Evolutionary conservation across 495 filamentous ascomycete genomes (phyloP).

Genomic region (Aspergillus incahuasiensis): DNA sequence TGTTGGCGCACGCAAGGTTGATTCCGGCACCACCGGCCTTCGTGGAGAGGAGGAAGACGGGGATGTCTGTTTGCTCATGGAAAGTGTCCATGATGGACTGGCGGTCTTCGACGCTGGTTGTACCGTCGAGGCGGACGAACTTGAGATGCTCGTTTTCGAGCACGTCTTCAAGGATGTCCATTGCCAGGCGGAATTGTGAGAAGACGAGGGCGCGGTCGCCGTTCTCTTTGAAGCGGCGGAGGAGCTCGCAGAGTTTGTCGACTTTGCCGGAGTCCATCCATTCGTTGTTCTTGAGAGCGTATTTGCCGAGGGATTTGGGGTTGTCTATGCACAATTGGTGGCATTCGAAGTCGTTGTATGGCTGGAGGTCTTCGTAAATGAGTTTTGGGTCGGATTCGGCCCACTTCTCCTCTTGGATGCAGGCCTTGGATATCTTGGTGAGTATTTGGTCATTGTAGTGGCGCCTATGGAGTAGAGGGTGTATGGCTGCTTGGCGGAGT

Average conservation of each 20-base stretch:
- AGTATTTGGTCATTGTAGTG: conserved; percentile 71
- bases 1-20: conserved; percentile 91
- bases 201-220: conserved; percentile 88
- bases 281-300: conserved; percentile 64
- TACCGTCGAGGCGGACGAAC: conserved; percentile 79
- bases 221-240: conserved; percentile 66
- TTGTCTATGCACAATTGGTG: conserved; percentile 73
- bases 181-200: conserved; percentile 85
- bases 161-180: conserved; percentile 82
- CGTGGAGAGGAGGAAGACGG: conserved; percentile 88
- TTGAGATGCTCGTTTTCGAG: conserved; percentile 66
- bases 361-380: conserved; percentile 66
- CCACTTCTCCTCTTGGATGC: conserved; percentile 61
- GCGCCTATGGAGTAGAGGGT: conserved; percentile 79
- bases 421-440: conserved; percentile 69
- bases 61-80: conserved; percentile 67
- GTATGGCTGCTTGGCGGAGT: conserved; percentile 87
- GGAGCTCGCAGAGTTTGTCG: conserved; percentile 65
- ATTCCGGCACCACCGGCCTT: conserved; percentile 93
- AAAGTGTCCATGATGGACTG: conserved; percentile 83
- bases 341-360: conserved; percentile 77
- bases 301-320: conserved; percentile 61
- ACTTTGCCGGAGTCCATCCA: conserved; percentile 97
- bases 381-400: conserved; percentile 56
- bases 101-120: conserved; percentile 75